Evolutionary conservation across 2,329 filamentous ascomycete species (phyloP), one percentile per base, ranked within the genome.

Genomic region (Periconia macrospinosa): DNA sequence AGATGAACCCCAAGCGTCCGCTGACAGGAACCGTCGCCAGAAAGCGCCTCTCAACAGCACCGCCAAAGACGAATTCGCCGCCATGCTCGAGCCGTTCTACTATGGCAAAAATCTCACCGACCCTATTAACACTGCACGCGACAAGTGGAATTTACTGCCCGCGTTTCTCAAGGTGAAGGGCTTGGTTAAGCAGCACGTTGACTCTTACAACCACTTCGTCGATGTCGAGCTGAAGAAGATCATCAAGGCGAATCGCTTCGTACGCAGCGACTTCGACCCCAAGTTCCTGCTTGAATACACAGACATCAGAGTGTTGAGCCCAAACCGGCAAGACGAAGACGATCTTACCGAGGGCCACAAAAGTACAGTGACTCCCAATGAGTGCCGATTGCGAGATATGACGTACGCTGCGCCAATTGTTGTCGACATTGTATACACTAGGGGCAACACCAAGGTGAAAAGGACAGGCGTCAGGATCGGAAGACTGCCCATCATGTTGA

Each of bases 91-190:
- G 66, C 86, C 87, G 0, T 89, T 89, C 68, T 89, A 90, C 72
- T 85, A 86, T 65, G 84, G 81, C 56, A 89, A 89, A 70, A 80
- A 80, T 47, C 72, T 89, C 52, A 87, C 85, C 0, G 87, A 89
- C 67, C 86, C 86, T 2, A 89, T 90, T 66, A 81, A 87, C 56
- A 89, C 86, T 1, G 86, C 85, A 27, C 64, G 89, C 68, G 94
- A 99, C 79, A 99, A 99, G 81, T 97, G 93, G 85, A 96, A 97
- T 73, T 81, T 99, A 41, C 78, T 99, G 27, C 95, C 94, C 0
- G 94, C 94, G n/a, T 99, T 99, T 74, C 79, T 99, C 54, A 97
- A 97, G 75, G 92, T 97, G 67, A 99, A 99, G 76, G 92, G 92
- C 53, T 81, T 97, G 53, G 92, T 97, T 49, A 97, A 97, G 75